Evolutionary conservation across 1,139 yeast species (phyloP).

Genomic region (Protomyces inundatus): DNA sequence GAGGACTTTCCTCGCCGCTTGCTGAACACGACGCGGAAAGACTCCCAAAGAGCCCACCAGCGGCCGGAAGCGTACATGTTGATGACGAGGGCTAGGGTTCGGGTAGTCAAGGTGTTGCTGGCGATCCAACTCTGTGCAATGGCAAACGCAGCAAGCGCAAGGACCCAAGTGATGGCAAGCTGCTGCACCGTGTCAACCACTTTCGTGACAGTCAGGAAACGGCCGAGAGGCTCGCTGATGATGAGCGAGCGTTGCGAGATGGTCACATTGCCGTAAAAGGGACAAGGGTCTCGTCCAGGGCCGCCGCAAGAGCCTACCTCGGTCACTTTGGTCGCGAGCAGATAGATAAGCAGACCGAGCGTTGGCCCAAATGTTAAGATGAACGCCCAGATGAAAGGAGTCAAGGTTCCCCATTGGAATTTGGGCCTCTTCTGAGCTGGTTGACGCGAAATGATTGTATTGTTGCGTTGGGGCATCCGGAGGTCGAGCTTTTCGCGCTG

Average conservation of each 20-base stretch:
- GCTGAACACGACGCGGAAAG: background rate
- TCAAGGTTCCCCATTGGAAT: background rate
- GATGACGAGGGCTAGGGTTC: background rate
- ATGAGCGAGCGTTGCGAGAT: background rate
- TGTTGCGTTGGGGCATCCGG: background rate
- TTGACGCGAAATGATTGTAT: background rate
- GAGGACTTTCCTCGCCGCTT: background rate
- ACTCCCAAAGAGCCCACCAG: constrained; percentile 6
- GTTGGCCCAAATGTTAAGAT: background rate
- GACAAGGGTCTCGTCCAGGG: background rate
- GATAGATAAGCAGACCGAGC: background rate
- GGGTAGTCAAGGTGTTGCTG: background rate
- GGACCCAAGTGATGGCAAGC: background rate
- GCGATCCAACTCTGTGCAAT: constrained; percentile 5
- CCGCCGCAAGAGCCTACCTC: background rate
- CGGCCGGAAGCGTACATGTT: constrained; percentile 9
- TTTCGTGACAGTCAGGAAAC: constrained; percentile 7
- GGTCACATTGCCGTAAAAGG: background rate
- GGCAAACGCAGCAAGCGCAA: background rate
- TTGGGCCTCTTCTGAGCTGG: background rate
- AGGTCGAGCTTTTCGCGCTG: background rate
- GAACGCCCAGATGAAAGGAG: background rate
- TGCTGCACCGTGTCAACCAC: constrained; percentile 7
- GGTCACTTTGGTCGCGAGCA: background rate
- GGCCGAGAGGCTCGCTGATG: constrained; percentile 1